Conservation (phyloP, 1,284 basidiomycete species). For the Gomphus bonarii region DNA sequence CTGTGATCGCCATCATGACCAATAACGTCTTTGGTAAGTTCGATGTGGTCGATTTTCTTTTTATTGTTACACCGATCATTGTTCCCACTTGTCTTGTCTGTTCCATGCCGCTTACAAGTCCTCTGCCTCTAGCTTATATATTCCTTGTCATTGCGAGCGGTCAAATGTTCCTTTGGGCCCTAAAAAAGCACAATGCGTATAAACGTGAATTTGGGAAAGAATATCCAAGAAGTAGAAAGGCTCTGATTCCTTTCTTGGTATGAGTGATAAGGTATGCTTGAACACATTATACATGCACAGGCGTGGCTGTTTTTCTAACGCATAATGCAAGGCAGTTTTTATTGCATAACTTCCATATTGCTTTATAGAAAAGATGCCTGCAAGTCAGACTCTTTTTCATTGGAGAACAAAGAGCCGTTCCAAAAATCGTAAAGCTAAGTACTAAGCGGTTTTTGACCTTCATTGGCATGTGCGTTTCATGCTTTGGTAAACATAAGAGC, state of each 20-base stretch:
- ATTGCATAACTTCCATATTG: too few relatives aligned
- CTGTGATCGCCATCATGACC: conserved; percentile 69
- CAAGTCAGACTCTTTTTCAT: too few relatives aligned
- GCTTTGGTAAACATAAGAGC: too few relatives aligned
- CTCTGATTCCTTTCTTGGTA: conserved; percentile 71
- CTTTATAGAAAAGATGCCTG: too few relatives aligned
- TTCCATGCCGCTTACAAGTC: not conserved
- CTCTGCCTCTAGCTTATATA: conserved; percentile 40
- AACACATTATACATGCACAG: not conserved
- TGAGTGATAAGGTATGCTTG: conserved; percentile 18
- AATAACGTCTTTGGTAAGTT: conserved; percentile 64
- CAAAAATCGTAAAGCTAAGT: too few relatives aligned
- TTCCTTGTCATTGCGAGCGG: conserved; percentile 62
- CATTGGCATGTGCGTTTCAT: too few relatives aligned
- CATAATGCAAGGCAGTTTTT: not conserved
- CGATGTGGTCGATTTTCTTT: not conserved
- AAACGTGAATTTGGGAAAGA: conserved; percentile 88
- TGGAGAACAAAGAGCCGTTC: too few relatives aligned
- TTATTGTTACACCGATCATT: not conserved
- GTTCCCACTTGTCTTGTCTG: not conserved
- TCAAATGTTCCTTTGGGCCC: conserved; percentile 85
- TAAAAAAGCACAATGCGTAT: conserved; percentile 87
- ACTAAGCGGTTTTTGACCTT: too few relatives aligned
- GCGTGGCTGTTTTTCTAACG: not conserved
- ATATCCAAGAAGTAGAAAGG: conserved; percentile 69